phyloP scores from a whole-genome alignment of 2,329 filamentous ascomycete genomes.

The Biscogniauxia marginata region DNA sequence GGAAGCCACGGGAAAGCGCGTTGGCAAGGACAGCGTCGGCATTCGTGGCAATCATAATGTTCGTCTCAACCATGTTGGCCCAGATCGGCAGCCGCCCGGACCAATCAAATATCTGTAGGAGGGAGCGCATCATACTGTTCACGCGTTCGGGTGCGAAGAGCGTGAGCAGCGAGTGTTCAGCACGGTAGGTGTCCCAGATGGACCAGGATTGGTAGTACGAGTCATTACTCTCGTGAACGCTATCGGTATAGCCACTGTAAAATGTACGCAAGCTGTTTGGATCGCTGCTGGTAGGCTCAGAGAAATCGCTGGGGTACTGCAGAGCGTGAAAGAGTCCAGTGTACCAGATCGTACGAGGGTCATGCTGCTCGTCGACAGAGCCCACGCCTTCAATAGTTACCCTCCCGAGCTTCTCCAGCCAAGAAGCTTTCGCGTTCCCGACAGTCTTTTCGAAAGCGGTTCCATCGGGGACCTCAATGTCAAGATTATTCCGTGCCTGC shows the following conservation, averaged over 20 bases:
- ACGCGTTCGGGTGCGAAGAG: slow-evolving; percentile 46
- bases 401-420: slow-evolving; percentile 45
- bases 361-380: slow-evolving; percentile 38
- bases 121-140: slow-evolving; percentile 46
- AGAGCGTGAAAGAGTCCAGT: slow-evolving; percentile 45
- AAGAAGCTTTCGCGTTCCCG: slow-evolving; percentile 39
- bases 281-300: slow-evolving; percentile 37
- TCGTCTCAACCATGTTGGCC: slow-evolving; percentile 49
- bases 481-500: slow-evolving; percentile 44
- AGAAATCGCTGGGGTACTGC: slow-evolving; percentile 48
- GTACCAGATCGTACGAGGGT: slow-evolving; percentile 46
- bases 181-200: slow-evolving; percentile 50
- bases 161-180: slow-evolving; percentile 45
- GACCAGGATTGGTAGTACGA: slow-evolving; percentile 51
- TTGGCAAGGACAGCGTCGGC: slow-evolving; percentile 49
- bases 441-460: slow-evolving; percentile 39
- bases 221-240: slow-evolving; percentile 39
- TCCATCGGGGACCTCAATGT: slow-evolving; percentile 40
- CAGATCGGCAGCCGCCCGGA: slow-evolving; percentile 46
- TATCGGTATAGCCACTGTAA: slow-evolving; percentile 48
- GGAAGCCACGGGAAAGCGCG: slow-evolving; percentile 42
- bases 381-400: slow-evolving; percentile 44
- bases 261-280: slow-evolving; percentile 29
- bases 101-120: slow-evolving; percentile 47
- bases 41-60: slow-evolving; percentile 51